Conservation (phyloP, 441 rosid genomes). For the Gossypium aridum region DNA sequence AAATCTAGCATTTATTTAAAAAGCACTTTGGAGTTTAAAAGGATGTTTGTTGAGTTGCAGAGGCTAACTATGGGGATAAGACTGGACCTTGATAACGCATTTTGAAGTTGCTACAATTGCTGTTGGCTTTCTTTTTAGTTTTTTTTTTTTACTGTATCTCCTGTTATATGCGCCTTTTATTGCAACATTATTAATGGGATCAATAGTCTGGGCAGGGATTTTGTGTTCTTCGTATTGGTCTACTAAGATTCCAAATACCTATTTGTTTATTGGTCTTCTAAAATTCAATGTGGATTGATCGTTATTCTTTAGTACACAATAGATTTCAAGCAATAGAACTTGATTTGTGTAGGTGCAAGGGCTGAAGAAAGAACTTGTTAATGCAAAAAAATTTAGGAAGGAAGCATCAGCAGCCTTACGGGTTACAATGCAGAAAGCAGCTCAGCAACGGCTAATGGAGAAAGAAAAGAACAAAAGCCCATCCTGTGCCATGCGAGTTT, state of each 20-base stretch:
- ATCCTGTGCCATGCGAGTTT: slow-evolving; percentile 94
- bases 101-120: background rate
- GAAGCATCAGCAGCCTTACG: slow-evolving; percentile 64
- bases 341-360: slow-evolving; percentile 56
- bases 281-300: background rate
- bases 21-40: slow-evolving; percentile 1
- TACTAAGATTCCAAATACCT: background rate
- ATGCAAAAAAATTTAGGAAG: slow-evolving; percentile 63
- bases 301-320: background rate
- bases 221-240: background rate
- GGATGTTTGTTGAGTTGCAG: background rate
- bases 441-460: slow-evolving; percentile 73
- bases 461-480: slow-evolving; percentile 98
- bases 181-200: background rate
- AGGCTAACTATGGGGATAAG: background rate
- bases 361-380: slow-evolving; percentile 55
- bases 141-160: background rate
- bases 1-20: background rate
- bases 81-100: background rate
- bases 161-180: background rate
- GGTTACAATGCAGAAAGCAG: slow-evolving; percentile 72
- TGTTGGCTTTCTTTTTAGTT: background rate
- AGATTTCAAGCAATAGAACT: slow-evolving; percentile 11
- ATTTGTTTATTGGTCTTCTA: background rate
- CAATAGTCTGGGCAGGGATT: background rate